Percentiles rank a stretch among this genome's conserved stretches.
phyloP scores from a whole-genome alignment of 2,329 filamentous ascomycete species.

The Sporothrix pseudoabietina region DNA sequence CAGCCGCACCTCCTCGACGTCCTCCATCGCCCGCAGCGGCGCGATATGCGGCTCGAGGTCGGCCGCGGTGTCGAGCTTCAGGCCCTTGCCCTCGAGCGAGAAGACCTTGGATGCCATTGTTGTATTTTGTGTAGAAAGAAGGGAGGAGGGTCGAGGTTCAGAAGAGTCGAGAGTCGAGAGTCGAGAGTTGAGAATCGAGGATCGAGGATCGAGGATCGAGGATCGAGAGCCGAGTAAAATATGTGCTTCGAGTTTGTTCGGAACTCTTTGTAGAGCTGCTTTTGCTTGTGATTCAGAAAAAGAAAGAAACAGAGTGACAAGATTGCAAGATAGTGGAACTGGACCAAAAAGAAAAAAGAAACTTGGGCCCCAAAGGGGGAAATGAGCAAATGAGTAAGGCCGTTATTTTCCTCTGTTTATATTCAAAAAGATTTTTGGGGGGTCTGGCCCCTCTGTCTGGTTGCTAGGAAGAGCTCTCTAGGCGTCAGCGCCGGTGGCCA shows the following conservation, averaged over 20 bases:
- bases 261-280: neutral
- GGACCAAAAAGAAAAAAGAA: neutral
- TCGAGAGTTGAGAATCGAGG: no score
- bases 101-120: conserved; percentile 70
- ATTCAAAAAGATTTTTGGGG: conserved; percentile 17
- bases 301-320: conserved; percentile 2
- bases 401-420: conserved; percentile 23
- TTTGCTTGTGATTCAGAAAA: neutral
- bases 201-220: neutral
- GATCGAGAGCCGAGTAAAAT: neutral
- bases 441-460: conserved; percentile 13
- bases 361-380: conserved; percentile 6
- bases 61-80: conserved; percentile 87
- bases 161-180: no score
- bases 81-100: conserved; percentile 85
- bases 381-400: neutral
- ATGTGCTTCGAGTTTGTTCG: neutral
- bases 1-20: conserved; percentile 83
- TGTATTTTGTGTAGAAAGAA: conserved; percentile 32
- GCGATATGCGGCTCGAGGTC: conserved; percentile 85
- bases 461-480: conserved; percentile 30
- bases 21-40: conserved; percentile 67
- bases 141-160: conserved; percentile 8
- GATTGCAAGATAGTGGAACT: neutral
- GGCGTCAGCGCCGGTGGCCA: conserved; percentile 10